Base-by-base conservation (phyloP, 1,284 basidiomycete genomes). In the Ceratobasidium sp. region DNA sequence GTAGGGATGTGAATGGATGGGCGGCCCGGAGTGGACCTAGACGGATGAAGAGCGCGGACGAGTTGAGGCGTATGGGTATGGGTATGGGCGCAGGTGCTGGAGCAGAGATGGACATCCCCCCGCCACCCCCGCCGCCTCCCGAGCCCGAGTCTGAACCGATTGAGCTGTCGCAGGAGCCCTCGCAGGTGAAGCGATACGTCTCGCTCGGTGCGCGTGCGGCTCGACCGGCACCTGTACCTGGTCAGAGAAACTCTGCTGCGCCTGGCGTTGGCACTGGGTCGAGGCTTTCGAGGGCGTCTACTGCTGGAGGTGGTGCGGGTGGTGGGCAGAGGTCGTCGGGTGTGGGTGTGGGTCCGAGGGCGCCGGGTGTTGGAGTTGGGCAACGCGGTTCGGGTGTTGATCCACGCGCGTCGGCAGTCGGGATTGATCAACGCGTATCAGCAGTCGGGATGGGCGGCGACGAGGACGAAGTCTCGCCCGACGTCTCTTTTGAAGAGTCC, bases 21-120 rank as follows among this genome's bases (percentile, higher is more conserved):
- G 49, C 46, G 26, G 66, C 46, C 20, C 66, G 42, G 13, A 33
- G 39, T 46, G 55, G 69, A n/a, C 72, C 72, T 26, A 67, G 81
- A 9, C 73, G 79, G 75, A 81, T 82, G 81, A 81, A 81, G 79
- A 82, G 82, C 58, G 80, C 82, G 23, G 82, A 81, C 44, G 81
- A 81, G 10, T 60, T 82, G 44, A 76, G 77, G 58, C 61, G 61
- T 75, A 71, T 67, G 79, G 68, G 67, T 39, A 63, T 53, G 73
- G 28, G 26, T 28, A 61, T 61, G 33, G 33, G 33, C 4, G 33
- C 4, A 33, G 33, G 33, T 4, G 33, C 33, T 33, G 33, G 33
- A 33, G 1, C 33, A 33, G 33, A 33, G 1, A 33, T 33, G 33
- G 33, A 33, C 33, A 33, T 33, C 4, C 33, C 33, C 33, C 33